Base-by-base conservation (phyloP, 2,329 filamentous ascomycete genomes). In the Sarocladium strictum region DNA sequence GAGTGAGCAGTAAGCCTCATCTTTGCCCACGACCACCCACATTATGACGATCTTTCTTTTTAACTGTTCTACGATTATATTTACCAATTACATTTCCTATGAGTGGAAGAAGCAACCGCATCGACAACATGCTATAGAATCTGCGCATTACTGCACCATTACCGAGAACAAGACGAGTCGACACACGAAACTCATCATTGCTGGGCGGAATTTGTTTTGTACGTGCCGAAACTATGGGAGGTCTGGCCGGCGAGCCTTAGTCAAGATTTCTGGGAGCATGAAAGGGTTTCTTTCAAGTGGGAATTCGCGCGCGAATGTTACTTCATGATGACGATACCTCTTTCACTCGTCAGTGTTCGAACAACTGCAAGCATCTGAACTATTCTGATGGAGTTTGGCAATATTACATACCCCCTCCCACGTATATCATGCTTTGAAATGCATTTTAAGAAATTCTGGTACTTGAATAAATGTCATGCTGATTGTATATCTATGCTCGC, bases 1-100 rank as follows among this genome's bases (percentile, higher is more conserved):
- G 41, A 69, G 70, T 51, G 76, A 76, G 41, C 71, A 69, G 11
- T 51, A 29, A 51, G 11, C 47, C 7, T 5, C 17, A 10, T 43
- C n/a, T 43, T 12, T 21, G 3, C 21, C 10, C n/a, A 12, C 9
- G 9, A 19, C 40, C 40, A 23, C 40, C n/a, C 21, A 32, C 12
- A 12, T 15, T 23, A 45, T 19, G 40, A 23, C 40, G 7, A 23
- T 15, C 6, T 45, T 26, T 19, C 40, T 19, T 24, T n/a, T n/a
- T n/a, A n/a, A 23, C 15, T 45, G 40, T 26, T 32, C 12, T 17
- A 38, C 35, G 12, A 21, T 9, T n/a, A 33, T 33, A 21, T 27
- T 47, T 11, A 47, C n/a, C 4, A 43, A 43, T 5, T n/a, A 6
- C 21, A 21, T n/a, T 14, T 43, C 23, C 17, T 43, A 17, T 23